Evolutionary conservation across 352 stramenopile species (phyloP), one percentile per base, ranked within the genome.

Genomic region (Elongisporangium undulatum): DNA sequence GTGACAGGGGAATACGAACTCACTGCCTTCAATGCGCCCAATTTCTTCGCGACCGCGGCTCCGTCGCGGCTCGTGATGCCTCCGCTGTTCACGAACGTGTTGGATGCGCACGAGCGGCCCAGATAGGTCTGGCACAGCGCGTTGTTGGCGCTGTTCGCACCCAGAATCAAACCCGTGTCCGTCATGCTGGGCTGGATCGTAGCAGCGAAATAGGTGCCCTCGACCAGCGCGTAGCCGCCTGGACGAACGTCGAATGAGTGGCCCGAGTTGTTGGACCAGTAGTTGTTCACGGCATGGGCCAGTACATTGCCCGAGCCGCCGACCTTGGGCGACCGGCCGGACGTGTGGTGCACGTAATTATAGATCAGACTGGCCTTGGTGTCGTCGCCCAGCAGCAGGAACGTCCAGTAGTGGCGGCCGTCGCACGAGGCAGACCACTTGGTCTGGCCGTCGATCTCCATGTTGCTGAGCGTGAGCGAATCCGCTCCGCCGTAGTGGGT

Each of bases 401-500:
- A 72, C 5, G 22, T 52, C 68, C 72, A 85, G 63, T 85, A 82
- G 64, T 85, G 75, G 29, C 58, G 69, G 15, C 70, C 72, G 34
- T 85, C 72, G 53, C 75, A 84, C 3, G 75, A 69, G 3, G 61
- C 62, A 22, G 71, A 81, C 53, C 58, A 82, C 15, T 60, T 49
- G 1, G 67, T 82, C 13, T 57, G 55, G 9, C 75, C 75, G 54
- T 84, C 72, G 56, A 82, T 82, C 17, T 82, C 69, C 53, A 61
- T 76, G 63, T 79, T 81, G 26, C 64, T 79, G 61, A 85, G 72
- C 2, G 75, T 85, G n/a, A 82, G 23, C 26, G 64, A 74, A 13
- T 69, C 61, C 1, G 72, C 68, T 10, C 72, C 64, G 10, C 63
- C 75, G 12, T 62, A 65, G 17, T 68, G 67, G 10, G 62, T 79